These are phyloP conservation scores for Metschnikowia orientalis DNA, from an alignment of 805 yeast genomes.

Conservation along the genomic window DNA sequence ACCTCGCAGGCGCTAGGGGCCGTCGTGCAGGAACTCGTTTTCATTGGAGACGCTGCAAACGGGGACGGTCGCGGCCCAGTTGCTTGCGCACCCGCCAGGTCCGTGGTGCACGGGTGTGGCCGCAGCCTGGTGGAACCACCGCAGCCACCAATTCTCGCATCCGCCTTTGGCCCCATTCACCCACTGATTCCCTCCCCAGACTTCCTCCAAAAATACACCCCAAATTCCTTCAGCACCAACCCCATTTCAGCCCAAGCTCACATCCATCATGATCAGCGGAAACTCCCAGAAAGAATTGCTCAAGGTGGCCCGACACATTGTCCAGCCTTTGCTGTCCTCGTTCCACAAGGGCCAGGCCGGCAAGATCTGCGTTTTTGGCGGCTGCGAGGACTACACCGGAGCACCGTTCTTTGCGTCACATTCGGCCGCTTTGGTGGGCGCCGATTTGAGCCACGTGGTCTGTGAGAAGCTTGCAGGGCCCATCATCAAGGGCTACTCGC, in stretches of 20 bases:
- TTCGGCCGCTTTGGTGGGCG: conserved; percentile 79
- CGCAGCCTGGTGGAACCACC: too few species aligned
- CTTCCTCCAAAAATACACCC: too few species aligned
- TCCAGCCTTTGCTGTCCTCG: conserved; percentile 70
- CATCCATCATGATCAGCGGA: conserved; percentile 14
- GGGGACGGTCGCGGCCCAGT: too few species aligned
- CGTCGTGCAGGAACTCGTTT: too few species aligned
- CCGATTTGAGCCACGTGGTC: conserved; percentile 85
- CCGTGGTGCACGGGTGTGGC: too few species aligned
- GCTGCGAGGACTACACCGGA: conserved; percentile 93
- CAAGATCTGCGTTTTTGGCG: conserved; percentile 81
- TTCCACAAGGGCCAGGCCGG: conserved; percentile 95
- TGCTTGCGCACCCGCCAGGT: too few species aligned
- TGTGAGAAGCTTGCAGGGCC: conserved; percentile 78
- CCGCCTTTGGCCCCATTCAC: background rate
- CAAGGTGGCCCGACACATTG: conserved; percentile 45
- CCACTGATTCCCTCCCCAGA: background rate
- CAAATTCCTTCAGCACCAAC: too few species aligned
- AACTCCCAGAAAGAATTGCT: conserved; percentile 43
- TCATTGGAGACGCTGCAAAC: too few species aligned
- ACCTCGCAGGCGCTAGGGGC: too few species aligned
- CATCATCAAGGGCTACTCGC: conserved; percentile 81
- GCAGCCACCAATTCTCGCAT: background rate
- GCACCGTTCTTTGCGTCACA: conserved; percentile 92
- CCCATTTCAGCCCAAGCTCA: too few species aligned